Base-by-base conservation (phyloP, 2,329 filamentous ascomycete genomes). In the Coniochaeta prunicola region DNA sequence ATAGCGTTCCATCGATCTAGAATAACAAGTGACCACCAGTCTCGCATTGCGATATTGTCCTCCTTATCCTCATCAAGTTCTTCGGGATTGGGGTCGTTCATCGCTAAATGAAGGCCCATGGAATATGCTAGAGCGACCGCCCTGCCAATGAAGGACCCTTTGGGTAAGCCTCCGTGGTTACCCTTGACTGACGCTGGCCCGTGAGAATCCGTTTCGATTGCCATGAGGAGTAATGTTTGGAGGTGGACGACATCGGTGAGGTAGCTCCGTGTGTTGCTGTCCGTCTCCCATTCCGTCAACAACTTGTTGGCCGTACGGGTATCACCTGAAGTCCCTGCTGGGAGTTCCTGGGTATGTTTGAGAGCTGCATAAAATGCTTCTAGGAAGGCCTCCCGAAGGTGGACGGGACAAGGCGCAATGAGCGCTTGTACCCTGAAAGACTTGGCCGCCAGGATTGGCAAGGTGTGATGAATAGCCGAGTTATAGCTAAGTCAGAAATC, bases 1-100 rank as follows among this genome's bases (percentile, higher is more conserved):
- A 85, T 80, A 4, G 88, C 85, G 67, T 90, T 84, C 86, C 87
- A 91, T 17, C 87, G 81, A 66, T 91, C 88, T 62, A 91, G 80
- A 62, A 88, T 79, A 53, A 90, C 81, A 34, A 91, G 74, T 15
- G 84, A 83, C 85, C 86, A 90, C 88, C 88, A 91, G 19, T 87
- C 80, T 48, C 86, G 80, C 56, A 86, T 76, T 1, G 80, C 80
- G 4, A 90, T 74, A 19, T 83, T 82, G 56, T 86, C 83, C 50
- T 87, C 83, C 21, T 80, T 81, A 67, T 90, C 85, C 2, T 75
- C 67, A 57, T 87, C 82, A 10, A 75, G 69, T 5, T 80, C 77
- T 4, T 73, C 77, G 53, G 76, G 58, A 12, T 60, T 62, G 40
- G 66, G 59, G 56, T 76, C 71, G 60, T 76, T 60, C 34, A 69